Evolutionary conservation across 352 stramenopile genomes (phyloP).

Genomic region (Labyrinthula sp.): DNA sequence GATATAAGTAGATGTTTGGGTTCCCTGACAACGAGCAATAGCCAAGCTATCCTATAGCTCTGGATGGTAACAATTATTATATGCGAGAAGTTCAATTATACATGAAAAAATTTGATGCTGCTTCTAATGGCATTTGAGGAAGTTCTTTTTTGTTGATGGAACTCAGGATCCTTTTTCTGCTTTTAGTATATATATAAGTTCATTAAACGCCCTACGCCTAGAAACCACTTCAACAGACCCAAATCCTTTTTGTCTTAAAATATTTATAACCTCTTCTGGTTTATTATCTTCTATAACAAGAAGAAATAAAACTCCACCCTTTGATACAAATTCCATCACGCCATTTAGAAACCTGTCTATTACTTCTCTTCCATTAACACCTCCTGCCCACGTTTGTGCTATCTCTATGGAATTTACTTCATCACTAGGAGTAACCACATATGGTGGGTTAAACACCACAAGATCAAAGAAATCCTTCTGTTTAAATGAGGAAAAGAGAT

Average conservation of each 20-base stretch:
- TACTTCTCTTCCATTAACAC: slow-evolving; percentile 67
- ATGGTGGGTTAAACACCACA: slow-evolving; percentile 92
- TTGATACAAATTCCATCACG: slow-evolving; percentile 56
- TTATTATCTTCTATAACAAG: slow-evolving; percentile 90
- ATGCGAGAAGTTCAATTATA: too few relatives aligned
- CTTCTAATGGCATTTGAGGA: too few relatives aligned
- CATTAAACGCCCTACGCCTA: slow-evolving; percentile 6
- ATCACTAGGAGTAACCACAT: slow-evolving; percentile 80
- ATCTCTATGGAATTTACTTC: slow-evolving; percentile 78
- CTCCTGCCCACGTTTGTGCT: slow-evolving; percentile 82
- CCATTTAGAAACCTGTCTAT: slow-evolving; percentile 76
- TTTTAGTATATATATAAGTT: slow-evolving; percentile 19
- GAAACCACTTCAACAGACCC: slow-evolving; percentile 8
- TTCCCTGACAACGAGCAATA: too few relatives aligned
- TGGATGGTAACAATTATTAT: too few relatives aligned
- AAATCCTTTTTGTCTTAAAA: slow-evolving; percentile 46
- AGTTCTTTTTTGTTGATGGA: too few relatives aligned
- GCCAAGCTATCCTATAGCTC: too few relatives aligned
- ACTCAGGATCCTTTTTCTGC: slow-evolving; percentile 2
- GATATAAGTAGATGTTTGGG: too few relatives aligned
- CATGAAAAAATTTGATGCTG: too few relatives aligned
- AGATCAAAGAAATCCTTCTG: slow-evolving; percentile 51
- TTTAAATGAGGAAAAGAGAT: slow-evolving; percentile 43
- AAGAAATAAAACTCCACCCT: slow-evolving; percentile 75
- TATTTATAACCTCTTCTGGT: slow-evolving; percentile 63